phyloP scores from a whole-genome alignment of 75 land plant genomes.

The Ceratopteris richardii region DNA sequence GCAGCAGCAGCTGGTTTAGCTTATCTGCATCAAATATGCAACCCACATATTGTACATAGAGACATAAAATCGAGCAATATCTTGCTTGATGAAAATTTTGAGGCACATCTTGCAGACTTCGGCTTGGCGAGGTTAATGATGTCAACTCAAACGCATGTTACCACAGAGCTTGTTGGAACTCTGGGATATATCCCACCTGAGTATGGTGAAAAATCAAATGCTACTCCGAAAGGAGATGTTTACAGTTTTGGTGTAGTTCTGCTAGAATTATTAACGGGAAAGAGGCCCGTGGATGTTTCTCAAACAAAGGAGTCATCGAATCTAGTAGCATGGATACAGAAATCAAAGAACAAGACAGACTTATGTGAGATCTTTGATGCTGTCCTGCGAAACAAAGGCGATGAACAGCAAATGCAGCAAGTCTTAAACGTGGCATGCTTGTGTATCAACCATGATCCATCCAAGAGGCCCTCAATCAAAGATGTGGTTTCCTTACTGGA shows the following conservation, averaged over 20 bases:
- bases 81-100: constrained; percentile 74
- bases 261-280: constrained; percentile 73
- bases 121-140: constrained; percentile 70
- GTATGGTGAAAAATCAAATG: constrained; percentile 74
- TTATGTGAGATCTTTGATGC: constrained; percentile 35
- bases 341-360: constrained; percentile 24
- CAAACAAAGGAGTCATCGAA: constrained; percentile 34
- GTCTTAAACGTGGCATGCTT: constrained; percentile 39
- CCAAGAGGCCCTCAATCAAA: constrained; percentile 37
- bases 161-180: constrained; percentile 78
- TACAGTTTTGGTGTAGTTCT: constrained; percentile 91
- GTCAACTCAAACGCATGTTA: constrained; percentile 55
- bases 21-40: constrained; percentile 91
- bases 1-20: constrained; percentile 91
- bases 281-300: constrained; percentile 58
- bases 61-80: constrained; percentile 87
- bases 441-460: constrained; percentile 26
- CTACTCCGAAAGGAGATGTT: constrained; percentile 81
- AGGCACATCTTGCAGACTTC: constrained; percentile 81
- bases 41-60: constrained; percentile 77
- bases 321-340: constrained; percentile 48
- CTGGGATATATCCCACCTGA: constrained; percentile 95
- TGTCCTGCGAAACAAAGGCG: constrained; percentile 22
- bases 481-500: constrained; percentile 56
- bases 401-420: constrained; percentile 27